phyloP scores from a whole-genome alignment of 306 rosid genomes.

The Prunus mume region DNA sequence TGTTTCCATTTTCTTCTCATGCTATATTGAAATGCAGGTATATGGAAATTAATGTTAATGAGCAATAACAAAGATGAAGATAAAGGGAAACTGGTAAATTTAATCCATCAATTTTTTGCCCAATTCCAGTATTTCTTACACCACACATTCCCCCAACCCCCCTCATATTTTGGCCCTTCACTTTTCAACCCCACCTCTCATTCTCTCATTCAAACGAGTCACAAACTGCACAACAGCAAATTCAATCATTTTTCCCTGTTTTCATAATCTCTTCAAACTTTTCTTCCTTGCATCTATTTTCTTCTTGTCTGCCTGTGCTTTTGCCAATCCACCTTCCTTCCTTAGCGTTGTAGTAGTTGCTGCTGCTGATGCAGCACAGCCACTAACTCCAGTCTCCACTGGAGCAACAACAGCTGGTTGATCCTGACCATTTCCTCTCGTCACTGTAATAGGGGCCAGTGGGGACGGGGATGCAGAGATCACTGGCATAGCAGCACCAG shows the following conservation, averaged over 20 bases:
- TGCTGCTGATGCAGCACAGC: slow-evolving; percentile 30
- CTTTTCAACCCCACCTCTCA: background rate
- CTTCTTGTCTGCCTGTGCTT: slow-evolving; percentile 85
- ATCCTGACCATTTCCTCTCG: slow-evolving; percentile 56
- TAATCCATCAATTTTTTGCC: slow-evolving; percentile 1
- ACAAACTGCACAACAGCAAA: slow-evolving; percentile 16
- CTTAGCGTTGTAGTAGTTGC: slow-evolving; percentile 37
- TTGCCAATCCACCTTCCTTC: slow-evolving; percentile 57
- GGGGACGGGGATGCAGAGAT: slow-evolving; percentile 39
- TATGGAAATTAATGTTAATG: background rate
- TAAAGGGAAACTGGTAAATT: background rate
- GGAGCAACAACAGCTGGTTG: slow-evolving; percentile 32
- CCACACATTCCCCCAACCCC: background rate
- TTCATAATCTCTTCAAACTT: slow-evolving; percentile 91
- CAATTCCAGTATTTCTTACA: slow-evolving; percentile 15
- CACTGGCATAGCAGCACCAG: slow-evolving; percentile 48
- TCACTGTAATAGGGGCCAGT: slow-evolving; percentile 28
- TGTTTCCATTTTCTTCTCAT: too few species aligned
- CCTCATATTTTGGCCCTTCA: background rate
- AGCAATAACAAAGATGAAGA: background rate
- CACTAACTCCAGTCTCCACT: slow-evolving; percentile 37
- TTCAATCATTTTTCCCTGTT: slow-evolving; percentile 22
- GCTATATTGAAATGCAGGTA: background rate
- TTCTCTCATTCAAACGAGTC: slow-evolving; percentile 12
- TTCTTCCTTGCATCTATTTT: slow-evolving; percentile 96